These are phyloP conservation scores for Camellia japonica DNA, from an alignment of 148 eudicot species.

Conservation along the genomic window DNA sequence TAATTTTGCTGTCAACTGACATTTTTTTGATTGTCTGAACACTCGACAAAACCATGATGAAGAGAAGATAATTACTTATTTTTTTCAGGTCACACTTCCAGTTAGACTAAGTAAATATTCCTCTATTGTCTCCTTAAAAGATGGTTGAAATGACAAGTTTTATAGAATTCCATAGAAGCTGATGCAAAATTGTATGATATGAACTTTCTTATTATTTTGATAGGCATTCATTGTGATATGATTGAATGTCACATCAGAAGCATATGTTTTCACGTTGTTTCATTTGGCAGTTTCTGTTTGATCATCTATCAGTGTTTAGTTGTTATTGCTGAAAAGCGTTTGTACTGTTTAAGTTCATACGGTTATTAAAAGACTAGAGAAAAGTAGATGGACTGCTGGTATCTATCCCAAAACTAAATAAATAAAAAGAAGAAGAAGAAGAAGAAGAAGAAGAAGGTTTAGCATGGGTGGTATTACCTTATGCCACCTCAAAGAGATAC, in stretches of 20 bases:
- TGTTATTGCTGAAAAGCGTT: neutral
- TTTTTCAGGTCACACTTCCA: neutral
- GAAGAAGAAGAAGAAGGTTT: neutral
- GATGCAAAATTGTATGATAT: neutral
- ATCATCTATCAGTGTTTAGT: neutral
- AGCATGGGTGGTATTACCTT: neutral
- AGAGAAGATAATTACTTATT: neutral
- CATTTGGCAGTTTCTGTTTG: too few species aligned
- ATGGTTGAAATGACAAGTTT: neutral
- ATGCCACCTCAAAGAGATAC: neutral
- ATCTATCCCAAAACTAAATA: neutral
- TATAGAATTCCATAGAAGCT: neutral
- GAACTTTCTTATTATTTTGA: neutral
- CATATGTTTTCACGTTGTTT: too few species aligned
- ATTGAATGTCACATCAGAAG: neutral
- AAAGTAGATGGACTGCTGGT: neutral
- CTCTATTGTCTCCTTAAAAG: neutral
- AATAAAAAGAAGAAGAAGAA: neutral
- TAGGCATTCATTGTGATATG: neutral
- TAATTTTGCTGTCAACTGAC: neutral
- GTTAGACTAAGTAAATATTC: neutral
- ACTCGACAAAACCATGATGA: neutral
- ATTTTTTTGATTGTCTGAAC: neutral
- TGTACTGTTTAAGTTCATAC: neutral
- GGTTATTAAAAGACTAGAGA: neutral